Evolutionary conservation across 768 basidiomycete species (phyloP).

Genomic region (Terana coerulea): DNA sequence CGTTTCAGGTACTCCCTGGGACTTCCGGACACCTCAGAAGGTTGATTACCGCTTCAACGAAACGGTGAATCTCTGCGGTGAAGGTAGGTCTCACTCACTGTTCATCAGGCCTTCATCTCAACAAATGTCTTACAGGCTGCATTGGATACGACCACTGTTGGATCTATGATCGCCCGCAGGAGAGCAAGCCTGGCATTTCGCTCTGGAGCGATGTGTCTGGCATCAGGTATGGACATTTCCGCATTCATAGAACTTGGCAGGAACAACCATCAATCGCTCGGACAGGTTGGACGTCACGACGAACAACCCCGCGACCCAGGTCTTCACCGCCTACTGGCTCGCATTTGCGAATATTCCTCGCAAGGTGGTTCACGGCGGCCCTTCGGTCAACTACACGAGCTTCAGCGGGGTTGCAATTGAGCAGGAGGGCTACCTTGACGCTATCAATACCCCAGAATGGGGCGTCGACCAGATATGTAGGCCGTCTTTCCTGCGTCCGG

Average conservation of each 20-base stretch:
- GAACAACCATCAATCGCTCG: not conserved
- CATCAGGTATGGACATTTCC: slow-evolving; percentile 33
- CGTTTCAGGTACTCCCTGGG: slow-evolving; percentile 33
- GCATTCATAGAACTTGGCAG: not conserved
- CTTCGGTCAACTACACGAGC: slow-evolving; percentile 35
- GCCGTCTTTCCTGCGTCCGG: slow-evolving; percentile 18
- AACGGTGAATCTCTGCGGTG: slow-evolving; percentile 20
- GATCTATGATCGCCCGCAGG: slow-evolving; percentile 40
- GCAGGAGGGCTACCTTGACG: slow-evolving; percentile 50
- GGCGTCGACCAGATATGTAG: slow-evolving; percentile 48
- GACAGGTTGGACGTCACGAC: slow-evolving; percentile 45
- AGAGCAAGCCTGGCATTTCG: slow-evolving; percentile 28
- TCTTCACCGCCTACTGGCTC: slow-evolving; percentile 45
- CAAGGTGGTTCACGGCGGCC: slow-evolving; percentile 47
- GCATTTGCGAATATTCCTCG: slow-evolving; percentile 43
- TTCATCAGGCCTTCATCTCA: not conserved
- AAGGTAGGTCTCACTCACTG: slow-evolving; percentile 14
- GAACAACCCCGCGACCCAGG: slow-evolving; percentile 48
- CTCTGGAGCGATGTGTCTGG: slow-evolving; percentile 49
- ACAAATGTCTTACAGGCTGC: slow-evolving; percentile 28
- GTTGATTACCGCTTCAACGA: slow-evolving; percentile 22
- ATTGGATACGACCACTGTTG: slow-evolving; percentile 48
- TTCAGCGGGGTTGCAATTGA: slow-evolving; percentile 49
- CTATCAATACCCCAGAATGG: slow-evolving; percentile 56
- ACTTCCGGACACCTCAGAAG: slow-evolving; percentile 35